Conservation (phyloP, 495 filamentous ascomycete species). For the Chlorociboria aeruginascens region DNA sequence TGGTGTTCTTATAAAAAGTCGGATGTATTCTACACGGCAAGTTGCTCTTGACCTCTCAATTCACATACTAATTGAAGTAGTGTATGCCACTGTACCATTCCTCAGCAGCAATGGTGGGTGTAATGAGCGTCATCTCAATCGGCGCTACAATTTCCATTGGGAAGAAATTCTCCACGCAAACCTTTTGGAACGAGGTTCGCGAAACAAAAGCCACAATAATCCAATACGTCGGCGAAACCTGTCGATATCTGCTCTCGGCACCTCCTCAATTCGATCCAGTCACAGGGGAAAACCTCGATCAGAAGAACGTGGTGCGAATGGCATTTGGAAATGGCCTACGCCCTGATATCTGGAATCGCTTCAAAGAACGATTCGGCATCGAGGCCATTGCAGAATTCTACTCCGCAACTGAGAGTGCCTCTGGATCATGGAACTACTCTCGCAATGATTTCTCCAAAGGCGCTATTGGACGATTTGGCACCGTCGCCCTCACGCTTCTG, state of each 20-base stretch:
- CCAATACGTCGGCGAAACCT: slow-evolving; percentile 94
- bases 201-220: slow-evolving; percentile 65
- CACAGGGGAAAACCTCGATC: slow-evolving; percentile 65
- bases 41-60: slow-evolving; percentile 3
- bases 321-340: slow-evolving; percentile 89
- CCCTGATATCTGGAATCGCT: slow-evolving; percentile 81
- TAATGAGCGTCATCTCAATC: slow-evolving; percentile 42
- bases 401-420: slow-evolving; percentile 68
- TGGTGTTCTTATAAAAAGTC: slow-evolving; percentile 44
- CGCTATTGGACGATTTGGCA: slow-evolving; percentile 70
- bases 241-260: slow-evolving; percentile 74
- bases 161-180: slow-evolving; percentile 69
- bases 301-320: slow-evolving; percentile 61
- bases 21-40: slow-evolving; percentile 76
- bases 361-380: slow-evolving; percentile 82
- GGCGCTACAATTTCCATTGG: slow-evolving; percentile 61
- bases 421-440: slow-evolving; percentile 62
- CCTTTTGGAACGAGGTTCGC: slow-evolving; percentile 73
- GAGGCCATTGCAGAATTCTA: slow-evolving; percentile 81
- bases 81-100: slow-evolving; percentile 95
- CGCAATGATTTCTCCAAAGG: slow-evolving; percentile 66
- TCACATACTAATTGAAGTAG: slow-evolving; percentile 24
- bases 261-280: slow-evolving; percentile 48
- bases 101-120: slow-evolving; percentile 63
- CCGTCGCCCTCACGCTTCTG: slow-evolving; percentile 43